Percentiles rank a stretch among this genome's conserved stretches.
Evolutionary conservation across 2,329 filamentous ascomycete species (phyloP).

Genomic region (Colletotrichum orbiculare): DNA sequence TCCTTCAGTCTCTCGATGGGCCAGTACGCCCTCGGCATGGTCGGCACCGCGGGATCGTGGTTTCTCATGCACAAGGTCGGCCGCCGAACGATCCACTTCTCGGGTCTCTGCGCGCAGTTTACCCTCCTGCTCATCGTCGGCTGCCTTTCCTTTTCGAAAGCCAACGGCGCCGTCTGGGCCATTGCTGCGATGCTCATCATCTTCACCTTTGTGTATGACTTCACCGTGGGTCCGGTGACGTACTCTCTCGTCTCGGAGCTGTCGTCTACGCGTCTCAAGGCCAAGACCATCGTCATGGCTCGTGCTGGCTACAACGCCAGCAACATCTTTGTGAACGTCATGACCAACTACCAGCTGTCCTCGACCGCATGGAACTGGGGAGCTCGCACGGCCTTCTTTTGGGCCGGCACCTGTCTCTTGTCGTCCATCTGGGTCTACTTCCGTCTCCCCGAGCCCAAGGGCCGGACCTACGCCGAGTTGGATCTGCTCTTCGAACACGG

Average conservation of each 20-base stretch:
- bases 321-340: constrained; percentile 62
- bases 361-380: constrained; percentile 59
- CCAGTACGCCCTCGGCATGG: constrained; percentile 61
- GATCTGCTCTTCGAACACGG: constrained; percentile 54
- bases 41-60: constrained; percentile 64
- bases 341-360: constrained; percentile 61
- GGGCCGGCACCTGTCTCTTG: constrained; percentile 59
- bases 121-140: constrained; percentile 54
- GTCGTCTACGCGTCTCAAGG: constrained; percentile 63
- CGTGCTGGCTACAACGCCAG: constrained; percentile 59
- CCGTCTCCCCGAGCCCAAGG: constrained; percentile 65
- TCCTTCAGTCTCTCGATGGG: constrained; percentile 59
- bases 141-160: constrained; percentile 49
- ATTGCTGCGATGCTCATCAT: constrained; percentile 60
- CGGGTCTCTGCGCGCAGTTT: constrained; percentile 55
- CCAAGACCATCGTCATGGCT: constrained; percentile 65
- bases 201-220: constrained; percentile 65
- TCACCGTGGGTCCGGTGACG: constrained; percentile 64
- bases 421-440: constrained; percentile 62
- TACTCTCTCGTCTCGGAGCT: constrained; percentile 65
- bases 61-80: constrained; percentile 60
- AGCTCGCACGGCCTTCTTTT: constrained; percentile 59
- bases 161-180: constrained; percentile 53
- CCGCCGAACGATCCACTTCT: constrained; percentile 60
- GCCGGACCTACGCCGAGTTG: constrained; percentile 56